phyloP scores from a whole-genome alignment of 2,329 filamentous ascomycete genomes.

The Fusarium duplospermum region DNA sequence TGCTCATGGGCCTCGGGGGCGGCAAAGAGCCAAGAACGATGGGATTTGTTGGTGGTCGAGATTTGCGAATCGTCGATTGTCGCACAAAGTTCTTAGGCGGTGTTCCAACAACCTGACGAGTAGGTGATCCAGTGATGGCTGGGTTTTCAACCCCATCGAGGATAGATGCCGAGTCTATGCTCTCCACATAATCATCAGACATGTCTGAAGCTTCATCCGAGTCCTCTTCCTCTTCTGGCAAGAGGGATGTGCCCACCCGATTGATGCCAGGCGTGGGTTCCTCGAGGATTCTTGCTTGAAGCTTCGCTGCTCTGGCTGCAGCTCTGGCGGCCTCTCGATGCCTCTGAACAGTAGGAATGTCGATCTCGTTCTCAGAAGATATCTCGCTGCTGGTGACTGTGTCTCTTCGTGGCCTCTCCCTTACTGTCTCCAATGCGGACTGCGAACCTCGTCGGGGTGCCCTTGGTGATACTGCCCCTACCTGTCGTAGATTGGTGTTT shows the following conservation, averaged over 20 bases:
- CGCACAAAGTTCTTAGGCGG: conserved; percentile 70
- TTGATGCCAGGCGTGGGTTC: conserved; percentile 54
- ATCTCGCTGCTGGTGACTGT: conserved; percentile 86
- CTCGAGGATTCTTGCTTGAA: conserved; percentile 54
- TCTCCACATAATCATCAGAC: conserved; percentile 73
- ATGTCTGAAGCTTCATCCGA: conserved; percentile 72
- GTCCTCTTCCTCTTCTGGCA: conserved; percentile 70
- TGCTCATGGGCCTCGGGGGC: conserved; percentile 75
- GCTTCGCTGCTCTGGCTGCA: conserved; percentile 56
- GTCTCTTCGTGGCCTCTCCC: conserved; percentile 76
- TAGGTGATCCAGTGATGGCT: conserved; percentile 65
- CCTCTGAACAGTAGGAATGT: conserved; percentile 72
- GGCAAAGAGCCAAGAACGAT: conserved; percentile 74
- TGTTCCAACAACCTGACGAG: conserved; percentile 71
- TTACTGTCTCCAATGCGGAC: conserved; percentile 76
- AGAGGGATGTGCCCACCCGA: conserved; percentile 61
- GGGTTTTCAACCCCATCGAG: conserved; percentile 73
- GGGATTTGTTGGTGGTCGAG: conserved; percentile 65
- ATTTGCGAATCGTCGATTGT: conserved; percentile 73
- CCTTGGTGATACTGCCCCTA: conserved; percentile 60
- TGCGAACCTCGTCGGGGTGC: conserved; percentile 74
- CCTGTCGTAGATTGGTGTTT: conserved; percentile 70
- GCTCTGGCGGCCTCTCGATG: conserved; percentile 71
- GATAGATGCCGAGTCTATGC: conserved; percentile 78
- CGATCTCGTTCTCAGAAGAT: conserved; percentile 84